Base-by-base conservation (phyloP, 2,329 filamentous ascomycete genomes). In the Scedosporium aurantiacum region DNA sequence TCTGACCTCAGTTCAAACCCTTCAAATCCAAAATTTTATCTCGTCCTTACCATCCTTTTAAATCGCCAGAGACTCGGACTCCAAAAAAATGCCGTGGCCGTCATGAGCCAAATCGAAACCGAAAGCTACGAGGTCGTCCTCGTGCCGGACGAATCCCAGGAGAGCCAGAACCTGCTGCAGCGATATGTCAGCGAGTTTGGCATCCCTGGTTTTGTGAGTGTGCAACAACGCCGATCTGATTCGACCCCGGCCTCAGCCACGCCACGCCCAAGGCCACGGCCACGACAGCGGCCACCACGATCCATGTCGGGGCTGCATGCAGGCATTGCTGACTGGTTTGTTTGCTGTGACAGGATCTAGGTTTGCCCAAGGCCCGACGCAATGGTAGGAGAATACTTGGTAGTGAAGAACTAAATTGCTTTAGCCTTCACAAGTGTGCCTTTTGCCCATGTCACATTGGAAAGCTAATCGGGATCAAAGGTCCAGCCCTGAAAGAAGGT, bases 81-180 rank as follows among this genome's bases (percentile, higher is more conserved):
- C 16, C 12, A 57, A 37, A 55, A 25, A 28, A 6, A 55, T 32
- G 54, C 25, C n/a, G 27, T 37, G 14, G 54, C 16, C 16, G 40
- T 40, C 7, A 37, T 32, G 54, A 37, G 54, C 27, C 10, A 40
- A 57, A 23, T 57, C 16, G 54, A 57, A 7, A 14, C 27, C 7
- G 25, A 57, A 2, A 57, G 54, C 40, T 32, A 40, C 27, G 54
- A 27, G 12, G 54, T 57, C 12, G 25, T n/a, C 54, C 25, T 57
- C 16, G 54, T 37, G 14, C 45, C n/a, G 54, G 32, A 41, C 37
- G 57, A 58, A 58, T 58, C 57, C 40, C 37, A 58, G 57, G 57
- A 58, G 21, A 58, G 57, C 37, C 32, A 58, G 57, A 27, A 10
- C 21, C 37, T 58, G 21, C 40, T 58, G 8, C n/a, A 45, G 37